Percentiles rank a stretch among this genome's conserved stretches.
phyloP scores from a whole-genome alignment of 495 filamentous ascomycete genomes.

The Penicillium ucsense region DNA sequence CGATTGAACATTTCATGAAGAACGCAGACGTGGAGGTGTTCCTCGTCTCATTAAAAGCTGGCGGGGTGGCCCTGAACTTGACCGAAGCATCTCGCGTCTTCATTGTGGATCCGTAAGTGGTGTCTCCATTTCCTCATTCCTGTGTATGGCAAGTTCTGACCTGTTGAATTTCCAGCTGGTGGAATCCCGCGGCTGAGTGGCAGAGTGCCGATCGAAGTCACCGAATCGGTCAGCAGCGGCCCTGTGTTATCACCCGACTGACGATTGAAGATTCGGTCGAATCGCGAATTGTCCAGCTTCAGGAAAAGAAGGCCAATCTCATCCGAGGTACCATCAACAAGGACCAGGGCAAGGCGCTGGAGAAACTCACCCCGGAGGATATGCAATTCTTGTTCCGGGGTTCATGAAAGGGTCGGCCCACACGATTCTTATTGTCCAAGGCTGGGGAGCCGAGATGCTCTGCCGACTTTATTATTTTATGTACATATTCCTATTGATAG shows the following conservation, averaged over 20 bases:
- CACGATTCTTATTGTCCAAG: conserved; percentile 1
- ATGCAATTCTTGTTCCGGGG: conserved; percentile 92
- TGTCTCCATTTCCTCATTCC: background rate
- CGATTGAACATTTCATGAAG: conserved; percentile 91
- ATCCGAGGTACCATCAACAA: conserved; percentile 93
- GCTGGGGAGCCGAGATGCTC: background rate
- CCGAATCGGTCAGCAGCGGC: conserved; percentile 87
- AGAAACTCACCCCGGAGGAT: conserved; percentile 80
- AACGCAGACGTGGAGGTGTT: conserved; percentile 90
- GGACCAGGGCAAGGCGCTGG: conserved; percentile 70
- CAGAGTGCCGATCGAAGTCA: conserved; percentile 94
- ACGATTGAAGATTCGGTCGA: conserved; percentile 96
- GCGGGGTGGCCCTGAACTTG: conserved; percentile 88
- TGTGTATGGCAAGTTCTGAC: background rate
- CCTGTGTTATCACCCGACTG: conserved; percentile 86
- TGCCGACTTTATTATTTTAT: background rate
- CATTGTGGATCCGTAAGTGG: conserved; percentile 82
- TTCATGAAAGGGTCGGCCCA: conserved; percentile 11
- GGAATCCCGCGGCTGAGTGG: conserved; percentile 97
- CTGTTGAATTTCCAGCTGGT: conserved; percentile 55
- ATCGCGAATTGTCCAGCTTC: conserved; percentile 82
- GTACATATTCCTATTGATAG: no score
- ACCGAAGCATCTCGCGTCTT: conserved; percentile 92
- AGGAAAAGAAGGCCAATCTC: conserved; percentile 96
- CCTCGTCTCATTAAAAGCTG: conserved; percentile 87